A percentile compares a stretch with the other conserved stretches of the same genome.
Conservation (phyloP, 2,329 filamentous ascomycete genomes). For the Sphaceloma murrayae region DNA sequence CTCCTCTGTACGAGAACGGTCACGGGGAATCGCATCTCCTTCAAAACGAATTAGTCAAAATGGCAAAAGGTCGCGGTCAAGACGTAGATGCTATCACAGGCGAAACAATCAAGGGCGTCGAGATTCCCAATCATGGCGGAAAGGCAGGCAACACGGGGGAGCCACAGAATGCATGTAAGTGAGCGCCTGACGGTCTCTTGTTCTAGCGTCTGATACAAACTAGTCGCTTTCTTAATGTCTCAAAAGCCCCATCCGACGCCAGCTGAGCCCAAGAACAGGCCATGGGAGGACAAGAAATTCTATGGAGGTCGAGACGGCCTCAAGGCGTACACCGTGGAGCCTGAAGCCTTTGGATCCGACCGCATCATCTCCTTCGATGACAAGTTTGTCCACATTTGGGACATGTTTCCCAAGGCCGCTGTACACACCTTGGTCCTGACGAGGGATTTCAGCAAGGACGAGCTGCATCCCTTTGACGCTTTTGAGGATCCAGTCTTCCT, state of each 20-base stretch:
- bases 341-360: slow-evolving; percentile 48
- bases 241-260: slow-evolving; percentile 30
- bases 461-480: slow-evolving; percentile 66
- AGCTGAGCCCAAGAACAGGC: slow-evolving; percentile 20
- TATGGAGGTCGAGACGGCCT: slow-evolving; percentile 52
- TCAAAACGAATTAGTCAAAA: too few relatives aligned
- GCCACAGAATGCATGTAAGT: slow-evolving; percentile 12
- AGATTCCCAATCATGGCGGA: slow-evolving; percentile 8
- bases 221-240: slow-evolving; percentile 37
- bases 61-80: not conserved
- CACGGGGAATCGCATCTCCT: too few relatives aligned
- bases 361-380: slow-evolving; percentile 57
- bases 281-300: slow-evolving; percentile 21
- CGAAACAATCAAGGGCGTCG: slow-evolving; percentile 19
- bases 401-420: slow-evolving; percentile 75
- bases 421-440: slow-evolving; percentile 85
- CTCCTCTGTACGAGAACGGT: too few relatives aligned
- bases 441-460: slow-evolving; percentile 51
- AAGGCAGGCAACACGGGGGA: not conserved
- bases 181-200: slow-evolving; percentile 16
- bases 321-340: slow-evolving; percentile 55
- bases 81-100: slow-evolving; percentile 18
- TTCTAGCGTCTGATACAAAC: slow-evolving; percentile 1
- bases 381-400: slow-evolving; percentile 68
- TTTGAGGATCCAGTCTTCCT: slow-evolving; percentile 65